A percentile compares a stretch with the other conserved stretches of the same genome.
Evolutionary conservation across 768 basidiomycete species (phyloP).

Genomic region (Crepidotus variabilis): DNA sequence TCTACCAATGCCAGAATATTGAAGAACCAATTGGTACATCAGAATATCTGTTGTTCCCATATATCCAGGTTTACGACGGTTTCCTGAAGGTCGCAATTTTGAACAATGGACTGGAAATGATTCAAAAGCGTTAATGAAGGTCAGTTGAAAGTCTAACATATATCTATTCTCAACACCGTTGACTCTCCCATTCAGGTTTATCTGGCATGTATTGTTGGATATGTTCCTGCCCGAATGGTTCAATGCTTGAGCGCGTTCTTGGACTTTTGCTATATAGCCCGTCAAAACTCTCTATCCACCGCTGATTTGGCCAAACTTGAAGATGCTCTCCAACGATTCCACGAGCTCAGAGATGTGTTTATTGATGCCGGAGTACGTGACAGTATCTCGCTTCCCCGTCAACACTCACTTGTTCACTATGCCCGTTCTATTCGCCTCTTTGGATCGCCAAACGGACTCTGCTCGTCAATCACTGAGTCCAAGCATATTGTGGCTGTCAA

Average conservation of each 20-base stretch:
- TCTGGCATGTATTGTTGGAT: conserved; percentile 14
- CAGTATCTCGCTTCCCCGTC: conserved; percentile 13
- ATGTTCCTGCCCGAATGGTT: conserved; percentile 16
- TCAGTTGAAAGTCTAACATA: conserved; percentile 3
- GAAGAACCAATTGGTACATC: not conserved
- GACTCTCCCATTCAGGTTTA: conserved; percentile 17
- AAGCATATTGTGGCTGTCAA: conserved; percentile 13
- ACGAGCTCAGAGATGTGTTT: conserved; percentile 24
- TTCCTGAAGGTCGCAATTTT: conserved; percentile 4
- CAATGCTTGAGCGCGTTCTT: conserved; percentile 11
- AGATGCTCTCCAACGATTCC: conserved; percentile 15
- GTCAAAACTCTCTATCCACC: not conserved
- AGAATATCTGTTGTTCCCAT: not conserved
- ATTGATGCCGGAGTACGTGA: conserved; percentile 1
- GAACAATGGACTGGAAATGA: conserved; percentile 10
- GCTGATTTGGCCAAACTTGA: not conserved
- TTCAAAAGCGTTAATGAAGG: conserved; percentile 9
- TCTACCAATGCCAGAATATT: not conserved
- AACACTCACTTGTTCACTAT: conserved; percentile 19
- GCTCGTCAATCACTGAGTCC: conserved; percentile 26
- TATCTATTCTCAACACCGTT: not conserved
- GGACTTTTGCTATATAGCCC: conserved; percentile 20
- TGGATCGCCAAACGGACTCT: conserved; percentile 21
- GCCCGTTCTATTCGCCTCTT: conserved; percentile 11
- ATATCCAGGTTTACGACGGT: conserved; percentile 3